A percentile compares a stretch with the other conserved stretches of the same genome.
phyloP scores from a whole-genome alignment of 2,329 filamentous ascomycete species.

The Talaromyces marneffei region DNA sequence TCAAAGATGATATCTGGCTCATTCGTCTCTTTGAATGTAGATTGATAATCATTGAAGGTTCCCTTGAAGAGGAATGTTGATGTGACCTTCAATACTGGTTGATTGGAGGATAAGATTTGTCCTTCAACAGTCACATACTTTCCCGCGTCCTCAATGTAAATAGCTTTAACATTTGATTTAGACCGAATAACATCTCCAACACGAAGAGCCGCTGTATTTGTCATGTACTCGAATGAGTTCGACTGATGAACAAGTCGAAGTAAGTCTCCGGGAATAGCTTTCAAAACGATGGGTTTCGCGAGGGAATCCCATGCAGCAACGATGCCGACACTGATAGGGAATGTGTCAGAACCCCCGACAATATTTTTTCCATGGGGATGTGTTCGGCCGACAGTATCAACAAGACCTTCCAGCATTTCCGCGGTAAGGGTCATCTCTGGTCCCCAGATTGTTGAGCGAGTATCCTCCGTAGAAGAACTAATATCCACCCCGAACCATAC shows the following conservation, averaged over 20 bases:
- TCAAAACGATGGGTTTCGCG: not conserved
- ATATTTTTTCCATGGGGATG: not conserved
- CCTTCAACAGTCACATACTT: conserved; percentile 99
- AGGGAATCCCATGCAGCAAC: not conserved
- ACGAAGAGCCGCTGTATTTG: conserved; percentile 86
- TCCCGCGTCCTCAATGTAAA: conserved; percentile 81
- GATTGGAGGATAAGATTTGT: conserved; percentile 76
- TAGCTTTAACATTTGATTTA: conserved; percentile 90
- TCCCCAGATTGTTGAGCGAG: not conserved
- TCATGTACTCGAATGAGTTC: conserved; percentile 96
- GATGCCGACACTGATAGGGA: not conserved
- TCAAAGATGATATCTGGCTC: conserved; percentile 93
- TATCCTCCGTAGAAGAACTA: not conserved
- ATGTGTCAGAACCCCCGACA: not conserved
- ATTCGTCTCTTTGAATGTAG: conserved; percentile 95
- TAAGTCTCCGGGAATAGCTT: conserved; percentile 59
- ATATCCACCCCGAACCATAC: conserved; percentile 72
- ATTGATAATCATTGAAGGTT: conserved; percentile 85
- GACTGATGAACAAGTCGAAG: conserved; percentile 94
- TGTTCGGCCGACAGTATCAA: not conserved
- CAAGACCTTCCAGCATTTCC: not conserved
- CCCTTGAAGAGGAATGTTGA: conserved; percentile 97
- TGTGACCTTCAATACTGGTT: conserved; percentile 93
- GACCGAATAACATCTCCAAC: conserved; percentile 91
- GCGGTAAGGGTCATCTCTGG: not conserved